Conservation (phyloP, 1,284 basidiomycete species). For the Leccinum fuscescens region DNA sequence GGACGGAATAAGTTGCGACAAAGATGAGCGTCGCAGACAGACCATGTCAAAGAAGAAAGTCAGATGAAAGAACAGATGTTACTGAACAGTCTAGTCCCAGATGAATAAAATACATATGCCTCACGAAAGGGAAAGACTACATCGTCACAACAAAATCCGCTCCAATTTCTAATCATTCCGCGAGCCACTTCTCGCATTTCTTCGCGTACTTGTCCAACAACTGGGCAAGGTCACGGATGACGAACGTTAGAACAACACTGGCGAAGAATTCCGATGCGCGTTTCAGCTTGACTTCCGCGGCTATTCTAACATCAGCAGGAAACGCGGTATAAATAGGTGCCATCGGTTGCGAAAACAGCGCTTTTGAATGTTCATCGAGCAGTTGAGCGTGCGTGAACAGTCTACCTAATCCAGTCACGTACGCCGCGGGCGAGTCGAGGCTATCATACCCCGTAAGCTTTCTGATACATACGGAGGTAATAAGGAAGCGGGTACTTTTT, state of each 20-base stretch:
- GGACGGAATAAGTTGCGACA: slow-evolving; percentile 10
- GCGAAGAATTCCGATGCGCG: slow-evolving; percentile 89
- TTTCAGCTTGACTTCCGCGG: slow-evolving; percentile 74
- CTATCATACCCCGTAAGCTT: slow-evolving; percentile 41
- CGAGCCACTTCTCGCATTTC: slow-evolving; percentile 86
- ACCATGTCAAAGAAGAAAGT: slow-evolving; percentile 15
- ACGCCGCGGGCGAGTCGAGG: slow-evolving; percentile 83
- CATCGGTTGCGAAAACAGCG: slow-evolving; percentile 60
- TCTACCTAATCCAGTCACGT: slow-evolving; percentile 76
- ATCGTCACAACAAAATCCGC: slow-evolving; percentile 30
- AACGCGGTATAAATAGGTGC: slow-evolving; percentile 74
- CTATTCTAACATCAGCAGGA: slow-evolving; percentile 57
- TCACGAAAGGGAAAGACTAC: slow-evolving; percentile 27
- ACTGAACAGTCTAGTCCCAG: slow-evolving; percentile 36
- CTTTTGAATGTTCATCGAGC: slow-evolving; percentile 85
- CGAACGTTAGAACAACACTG: slow-evolving; percentile 86
- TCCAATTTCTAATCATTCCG: slow-evolving; percentile 49
- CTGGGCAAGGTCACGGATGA: slow-evolving; percentile 80
- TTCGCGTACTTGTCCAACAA: slow-evolving; percentile 91
- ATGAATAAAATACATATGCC: slow-evolving; percentile 42
- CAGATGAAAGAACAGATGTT: slow-evolving; percentile 31
- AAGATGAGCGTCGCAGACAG: slow-evolving; percentile 14
- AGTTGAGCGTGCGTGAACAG: slow-evolving; percentile 78
- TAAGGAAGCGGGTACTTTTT: slow-evolving; percentile 67
- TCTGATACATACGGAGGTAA: slow-evolving; percentile 7